Percentiles rank a stretch among this genome's conserved stretches.
Evolutionary conservation across 1,284 basidiomycete genomes (phyloP).

Genomic region (Sphaerobolus stellatus): DNA sequence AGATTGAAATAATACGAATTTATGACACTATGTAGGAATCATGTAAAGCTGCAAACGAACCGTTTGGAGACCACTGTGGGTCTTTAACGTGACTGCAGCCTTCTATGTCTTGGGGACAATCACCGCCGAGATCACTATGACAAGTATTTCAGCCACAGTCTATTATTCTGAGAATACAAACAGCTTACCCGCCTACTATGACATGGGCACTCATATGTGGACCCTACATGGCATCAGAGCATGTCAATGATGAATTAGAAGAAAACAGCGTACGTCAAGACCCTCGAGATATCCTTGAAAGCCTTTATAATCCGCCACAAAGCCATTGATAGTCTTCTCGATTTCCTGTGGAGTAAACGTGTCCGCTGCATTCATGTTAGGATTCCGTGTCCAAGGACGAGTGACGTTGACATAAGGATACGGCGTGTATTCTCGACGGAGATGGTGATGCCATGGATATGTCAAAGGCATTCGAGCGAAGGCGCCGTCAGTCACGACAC

Average conservation of each 20-base stretch:
- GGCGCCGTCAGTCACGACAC: slow-evolving; percentile 6
- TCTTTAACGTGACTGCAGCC: slow-evolving; percentile 20
- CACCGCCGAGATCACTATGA: slow-evolving; percentile 28
- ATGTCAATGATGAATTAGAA: neutral
- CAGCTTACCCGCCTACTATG: slow-evolving; percentile 30
- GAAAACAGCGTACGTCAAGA: slow-evolving; percentile 21
- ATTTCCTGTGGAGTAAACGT: slow-evolving; percentile 31
- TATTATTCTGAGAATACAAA: neutral
- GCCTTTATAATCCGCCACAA: slow-evolving; percentile 33
- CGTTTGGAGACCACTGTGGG: slow-evolving; percentile 31
- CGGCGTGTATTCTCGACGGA: slow-evolving; percentile 6
- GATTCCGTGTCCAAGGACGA: slow-evolving; percentile 28
- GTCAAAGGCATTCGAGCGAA: slow-evolving; percentile 3
- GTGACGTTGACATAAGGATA: slow-evolving; percentile 12
- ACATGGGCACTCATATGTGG: slow-evolving; percentile 28
- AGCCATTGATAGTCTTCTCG: slow-evolving; percentile 27
- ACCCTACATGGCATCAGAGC: slow-evolving; percentile 19
- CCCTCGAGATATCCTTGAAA: slow-evolving; percentile 37
- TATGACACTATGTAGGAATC: neutral
- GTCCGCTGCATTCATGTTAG: slow-evolving; percentile 25
- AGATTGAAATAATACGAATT: neutral
- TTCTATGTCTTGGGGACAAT: slow-evolving; percentile 24
- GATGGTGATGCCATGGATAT: slow-evolving; percentile 6
- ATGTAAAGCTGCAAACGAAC: slow-evolving; percentile 18
- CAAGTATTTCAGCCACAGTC: neutral